Percentiles rank a stretch among this genome's conserved stretches.
phyloP scores from a whole-genome alignment of 495 filamentous ascomycete species.

The Pyrenopolyporus hunteri region DNA sequence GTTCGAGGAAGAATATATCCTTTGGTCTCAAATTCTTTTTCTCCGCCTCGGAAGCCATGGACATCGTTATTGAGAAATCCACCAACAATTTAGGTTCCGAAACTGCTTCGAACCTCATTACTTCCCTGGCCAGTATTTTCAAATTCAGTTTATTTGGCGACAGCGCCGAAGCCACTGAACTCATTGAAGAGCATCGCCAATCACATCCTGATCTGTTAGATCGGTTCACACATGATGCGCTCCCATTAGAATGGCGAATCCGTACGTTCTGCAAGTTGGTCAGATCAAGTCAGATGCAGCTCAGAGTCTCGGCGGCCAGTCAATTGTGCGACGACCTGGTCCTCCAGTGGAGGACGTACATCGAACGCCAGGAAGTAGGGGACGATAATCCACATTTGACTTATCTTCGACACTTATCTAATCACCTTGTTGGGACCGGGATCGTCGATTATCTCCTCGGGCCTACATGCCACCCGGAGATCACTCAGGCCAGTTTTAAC shows the following conservation, averaged over 20 bases:
- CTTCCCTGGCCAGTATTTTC: slow-evolving; percentile 48
- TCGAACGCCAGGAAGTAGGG: slow-evolving; percentile 50
- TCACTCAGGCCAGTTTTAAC: slow-evolving; percentile 80
- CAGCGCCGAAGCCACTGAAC: slow-evolving; percentile 38
- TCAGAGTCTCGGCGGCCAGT: slow-evolving; percentile 75
- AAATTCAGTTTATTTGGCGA: slow-evolving; percentile 49
- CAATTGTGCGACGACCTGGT: slow-evolving; percentile 77
- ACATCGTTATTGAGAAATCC: slow-evolving; percentile 54
- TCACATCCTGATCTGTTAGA: slow-evolving; percentile 38
- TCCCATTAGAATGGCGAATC: slow-evolving; percentile 74
- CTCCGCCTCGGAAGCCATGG: slow-evolving; percentile 48
- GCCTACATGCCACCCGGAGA: slow-evolving; percentile 87
- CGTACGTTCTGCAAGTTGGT: slow-evolving; percentile 71
- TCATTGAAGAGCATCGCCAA: slow-evolving; percentile 43
- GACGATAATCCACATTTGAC: slow-evolving; percentile 48
- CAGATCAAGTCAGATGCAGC: slow-evolving; percentile 84
- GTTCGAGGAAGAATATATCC: slow-evolving; percentile 36
- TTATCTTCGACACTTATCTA: slow-evolving; percentile 67
- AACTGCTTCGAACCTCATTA: slow-evolving; percentile 48
- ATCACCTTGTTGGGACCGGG: slow-evolving; percentile 66
- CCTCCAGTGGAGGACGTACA: slow-evolving; percentile 57
- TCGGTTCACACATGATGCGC: slow-evolving; percentile 49
- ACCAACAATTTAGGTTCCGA: slow-evolving; percentile 53
- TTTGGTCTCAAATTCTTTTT: slow-evolving; percentile 50
- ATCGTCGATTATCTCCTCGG: slow-evolving; percentile 88